These are phyloP conservation scores for Catharanthus roseus DNA, from an alignment of 257 asterid genomes.

Conservation along the genomic window DNA sequence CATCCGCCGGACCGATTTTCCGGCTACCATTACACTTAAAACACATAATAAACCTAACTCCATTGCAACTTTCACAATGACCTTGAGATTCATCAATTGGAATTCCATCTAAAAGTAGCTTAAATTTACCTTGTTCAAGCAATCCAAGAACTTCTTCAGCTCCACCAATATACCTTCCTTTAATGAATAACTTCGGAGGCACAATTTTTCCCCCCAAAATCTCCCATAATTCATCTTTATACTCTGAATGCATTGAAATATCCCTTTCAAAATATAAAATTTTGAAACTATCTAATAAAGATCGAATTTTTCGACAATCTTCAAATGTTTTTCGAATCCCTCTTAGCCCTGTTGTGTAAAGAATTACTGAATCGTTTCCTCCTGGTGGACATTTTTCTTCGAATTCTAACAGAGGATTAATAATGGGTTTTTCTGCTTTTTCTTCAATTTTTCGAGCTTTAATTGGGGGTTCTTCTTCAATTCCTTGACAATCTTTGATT, in stretches of 20 bases:
- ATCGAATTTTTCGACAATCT: slow-evolving; percentile 62
- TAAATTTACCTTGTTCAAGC: slow-evolving; percentile 78
- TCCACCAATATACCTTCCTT: slow-evolving; percentile 94
- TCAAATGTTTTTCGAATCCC: slow-evolving; percentile 86
- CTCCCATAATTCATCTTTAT: slow-evolving; percentile 70
- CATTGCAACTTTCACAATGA: slow-evolving; percentile 72
- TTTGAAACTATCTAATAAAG: slow-evolving; percentile 51
- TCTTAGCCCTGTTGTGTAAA: slow-evolving; percentile 85
- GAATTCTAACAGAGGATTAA: slow-evolving; percentile 43
- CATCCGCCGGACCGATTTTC: slow-evolving; percentile 33
- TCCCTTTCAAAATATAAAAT: slow-evolving; percentile 72
- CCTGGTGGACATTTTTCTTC: slow-evolving; percentile 78
- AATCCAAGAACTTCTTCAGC: slow-evolving; percentile 70
- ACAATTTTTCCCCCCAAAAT: slow-evolving; percentile 44
- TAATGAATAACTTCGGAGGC: slow-evolving; percentile 77
- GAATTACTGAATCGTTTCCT: slow-evolving; percentile 53
- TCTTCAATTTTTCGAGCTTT: slow-evolving; percentile 44
- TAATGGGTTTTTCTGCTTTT: no score
- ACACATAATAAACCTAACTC: slow-evolving; percentile 72
- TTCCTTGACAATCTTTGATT: slow-evolving; percentile 18
- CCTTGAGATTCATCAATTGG: slow-evolving; percentile 38
- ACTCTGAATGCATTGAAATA: slow-evolving; percentile 81
- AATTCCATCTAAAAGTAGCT: slow-evolving; percentile 70
- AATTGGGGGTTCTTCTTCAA: slow-evolving; percentile 44
- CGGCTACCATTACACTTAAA: slow-evolving; percentile 82